Percentiles rank a stretch among this genome's conserved stretches.
Evolutionary conservation across 805 yeast genomes (phyloP).

Genomic region (Ogataea haglerorum): DNA sequence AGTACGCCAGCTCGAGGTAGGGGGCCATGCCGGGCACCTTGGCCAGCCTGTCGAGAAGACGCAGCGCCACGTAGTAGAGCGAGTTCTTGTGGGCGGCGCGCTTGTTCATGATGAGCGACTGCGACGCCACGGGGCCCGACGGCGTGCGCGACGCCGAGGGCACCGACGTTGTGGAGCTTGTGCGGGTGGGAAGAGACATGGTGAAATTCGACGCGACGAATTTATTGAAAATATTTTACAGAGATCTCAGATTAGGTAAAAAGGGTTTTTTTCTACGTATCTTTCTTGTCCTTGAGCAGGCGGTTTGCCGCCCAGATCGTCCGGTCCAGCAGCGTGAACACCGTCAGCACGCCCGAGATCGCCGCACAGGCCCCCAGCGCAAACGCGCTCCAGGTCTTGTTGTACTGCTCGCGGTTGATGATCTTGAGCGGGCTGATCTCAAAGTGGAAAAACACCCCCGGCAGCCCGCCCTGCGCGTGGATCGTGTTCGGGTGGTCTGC

Average conservation of each 20-base stretch:
- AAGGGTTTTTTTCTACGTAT: conserved; percentile 22
- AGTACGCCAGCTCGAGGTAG: conserved; percentile 59
- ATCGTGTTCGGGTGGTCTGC: conserved; percentile 85
- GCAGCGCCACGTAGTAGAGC: conserved; percentile 61
- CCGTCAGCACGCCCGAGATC: conserved; percentile 89
- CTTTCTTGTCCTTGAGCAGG: conserved; percentile 67
- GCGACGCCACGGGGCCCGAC: conserved; percentile 44
- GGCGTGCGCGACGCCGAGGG: conserved; percentile 31
- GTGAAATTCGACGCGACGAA: conserved; percentile 5
- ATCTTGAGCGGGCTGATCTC: conserved; percentile 93
- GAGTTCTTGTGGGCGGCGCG: conserved; percentile 64
- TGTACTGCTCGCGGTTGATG: conserved; percentile 72
- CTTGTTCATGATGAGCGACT: conserved; percentile 55
- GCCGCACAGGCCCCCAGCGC: conserved; percentile 80
- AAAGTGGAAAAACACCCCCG: conserved; percentile 83
- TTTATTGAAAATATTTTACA: not conserved
- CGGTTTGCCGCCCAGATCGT: conserved; percentile 87
- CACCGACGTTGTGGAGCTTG: conserved; percentile 23
- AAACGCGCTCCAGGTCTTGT: conserved; percentile 80
- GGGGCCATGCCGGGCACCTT: conserved; percentile 66
- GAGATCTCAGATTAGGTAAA: not conserved
- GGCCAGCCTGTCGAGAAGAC: conserved; percentile 52
- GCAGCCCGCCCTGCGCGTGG: conserved; percentile 82
- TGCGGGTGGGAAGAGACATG: conserved; percentile 17
- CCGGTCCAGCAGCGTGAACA: conserved; percentile 84